Base-by-base conservation (phyloP, 2,329 filamentous ascomycete genomes). In the Aspergillus ibericus region DNA sequence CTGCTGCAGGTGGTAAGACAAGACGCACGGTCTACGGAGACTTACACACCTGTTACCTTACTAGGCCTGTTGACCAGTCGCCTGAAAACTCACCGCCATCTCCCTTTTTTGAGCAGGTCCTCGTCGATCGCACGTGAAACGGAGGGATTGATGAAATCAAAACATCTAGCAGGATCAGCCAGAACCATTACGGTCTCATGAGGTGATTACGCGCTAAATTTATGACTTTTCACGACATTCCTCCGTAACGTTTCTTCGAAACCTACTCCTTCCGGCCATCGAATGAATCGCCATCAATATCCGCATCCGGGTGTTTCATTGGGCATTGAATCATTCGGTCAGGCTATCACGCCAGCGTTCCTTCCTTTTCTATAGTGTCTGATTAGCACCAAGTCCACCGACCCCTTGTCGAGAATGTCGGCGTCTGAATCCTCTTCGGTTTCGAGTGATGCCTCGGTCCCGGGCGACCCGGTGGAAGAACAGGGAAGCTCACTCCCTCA, bases 391-490 rank as follows among this genome's bases (percentile, higher is more conserved):
- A 35, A 49, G 34, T 29, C 22, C 12, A 47, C 34, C 38, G 36
- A 44, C 20, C 47, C 46, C 34, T 53, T 22, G 22, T 48, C 35
- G 18, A 61, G 25, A 50, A 75, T 75, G 72, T 70, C 71, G 58
- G 71, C 65, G 56, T 70, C 70, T 4, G 63, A 68, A 42, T 72
- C 73, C 5, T 74, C 69, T 13, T 67, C 66, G 10, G 58, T 56
- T 5, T 69, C 69, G 35, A 63, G 64, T 36, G 58, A 55, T 44
- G 56, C 58, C 5, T 59, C 54, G 13, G 60, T 55, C 22, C 27
- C 58, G 46, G 59, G 52, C 29, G 60, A 60, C 29, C 61, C 58
- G 8, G 52, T 60, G 9, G 50, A 59, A n/a, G 44, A 50, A 44
- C 63, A 66, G 20, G 54, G 66, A 36, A 63, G 64, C 13, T 55